These are phyloP conservation scores for Talaromyces islandicus DNA, from an alignment of 2,329 filamentous ascomycete genomes.

Conservation along the genomic window DNA sequence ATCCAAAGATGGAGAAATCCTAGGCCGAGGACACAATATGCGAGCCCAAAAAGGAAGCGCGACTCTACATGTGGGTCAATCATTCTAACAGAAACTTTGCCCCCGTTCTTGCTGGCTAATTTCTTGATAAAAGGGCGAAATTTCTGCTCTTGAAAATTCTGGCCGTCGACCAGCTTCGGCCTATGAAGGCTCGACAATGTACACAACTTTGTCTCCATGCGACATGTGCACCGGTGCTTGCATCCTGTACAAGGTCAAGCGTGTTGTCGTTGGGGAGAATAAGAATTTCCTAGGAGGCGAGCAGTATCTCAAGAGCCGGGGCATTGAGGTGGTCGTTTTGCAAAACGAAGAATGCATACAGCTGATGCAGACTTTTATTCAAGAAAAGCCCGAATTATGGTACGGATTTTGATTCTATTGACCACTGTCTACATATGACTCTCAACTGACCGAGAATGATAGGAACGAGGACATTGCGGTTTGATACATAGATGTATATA, in stretches of 20 bases:
- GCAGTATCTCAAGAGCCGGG: constrained; percentile 59
- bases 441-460: constrained; percentile 11
- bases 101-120: not conserved
- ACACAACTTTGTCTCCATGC: constrained; percentile 72
- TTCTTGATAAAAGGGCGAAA: constrained; percentile 56
- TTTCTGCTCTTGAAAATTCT: constrained; percentile 67
- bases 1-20: constrained; percentile 61
- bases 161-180: constrained; percentile 63
- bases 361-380: constrained; percentile 67
- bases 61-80: constrained; percentile 58
- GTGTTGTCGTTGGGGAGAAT: constrained; percentile 74
- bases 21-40: constrained; percentile 70
- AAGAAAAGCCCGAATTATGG: constrained; percentile 67
- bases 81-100: not conserved
- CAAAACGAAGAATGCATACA: constrained; percentile 59
- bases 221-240: constrained; percentile 79
- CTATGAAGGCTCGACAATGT: constrained; percentile 73
- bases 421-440: constrained; percentile 6
- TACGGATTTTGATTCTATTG: constrained; percentile 27
- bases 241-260: constrained; percentile 65
- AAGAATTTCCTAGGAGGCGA: constrained; percentile 69
- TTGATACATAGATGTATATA: constrained; percentile 26
- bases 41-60: constrained; percentile 66
- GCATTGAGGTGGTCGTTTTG: constrained; percentile 68
- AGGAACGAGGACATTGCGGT: constrained; percentile 58